Evolutionary conservation across 2,329 filamentous ascomycete genomes (phyloP).

Genomic region (Aspergillus japonicus): DNA sequence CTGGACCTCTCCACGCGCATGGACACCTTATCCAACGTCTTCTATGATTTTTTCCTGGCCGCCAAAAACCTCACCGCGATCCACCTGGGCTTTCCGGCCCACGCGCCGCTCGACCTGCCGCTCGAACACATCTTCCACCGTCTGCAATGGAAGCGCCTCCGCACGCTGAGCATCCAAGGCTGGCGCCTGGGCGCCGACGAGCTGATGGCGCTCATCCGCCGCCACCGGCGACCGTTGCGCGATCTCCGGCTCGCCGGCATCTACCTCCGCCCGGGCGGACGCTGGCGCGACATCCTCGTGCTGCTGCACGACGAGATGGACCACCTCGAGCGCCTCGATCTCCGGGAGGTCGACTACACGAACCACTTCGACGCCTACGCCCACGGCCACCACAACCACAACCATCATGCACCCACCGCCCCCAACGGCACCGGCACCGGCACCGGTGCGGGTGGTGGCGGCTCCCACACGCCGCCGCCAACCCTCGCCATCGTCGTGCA

Average conservation of each 20-base stretch:
- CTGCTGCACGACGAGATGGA: conserved; percentile 58
- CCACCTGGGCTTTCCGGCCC: conserved; percentile 63
- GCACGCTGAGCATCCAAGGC: conserved; percentile 64
- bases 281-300: conserved; percentile 61
- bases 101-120: conserved; percentile 55
- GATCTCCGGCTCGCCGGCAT: conserved; percentile 61
- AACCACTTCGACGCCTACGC: conserved; percentile 52
- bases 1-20: conserved; percentile 58
- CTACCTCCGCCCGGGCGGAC: conserved; percentile 58
- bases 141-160: conserved; percentile 60
- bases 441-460: conserved; percentile 1
- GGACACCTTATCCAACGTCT: conserved; percentile 56
- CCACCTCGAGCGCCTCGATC: conserved; percentile 60
- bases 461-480: conserved; percentile 9
- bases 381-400: conserved; percentile 21
- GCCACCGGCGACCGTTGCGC: conserved; percentile 57
- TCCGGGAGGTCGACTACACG: conserved; percentile 62
- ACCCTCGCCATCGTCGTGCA: conserved; percentile 22
- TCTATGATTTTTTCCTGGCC: conserved; percentile 57
- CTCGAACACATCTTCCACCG: conserved; percentile 64
- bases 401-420: conserved; percentile 9
- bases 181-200: conserved; percentile 63
- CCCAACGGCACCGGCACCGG: conserved; percentile 6
- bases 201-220: conserved; percentile 56
- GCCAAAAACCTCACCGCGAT: conserved; percentile 62